These are phyloP conservation scores for Nepenthes mirabilis DNA, from an alignment of 148 eudicot species.

Conservation along the genomic window DNA sequence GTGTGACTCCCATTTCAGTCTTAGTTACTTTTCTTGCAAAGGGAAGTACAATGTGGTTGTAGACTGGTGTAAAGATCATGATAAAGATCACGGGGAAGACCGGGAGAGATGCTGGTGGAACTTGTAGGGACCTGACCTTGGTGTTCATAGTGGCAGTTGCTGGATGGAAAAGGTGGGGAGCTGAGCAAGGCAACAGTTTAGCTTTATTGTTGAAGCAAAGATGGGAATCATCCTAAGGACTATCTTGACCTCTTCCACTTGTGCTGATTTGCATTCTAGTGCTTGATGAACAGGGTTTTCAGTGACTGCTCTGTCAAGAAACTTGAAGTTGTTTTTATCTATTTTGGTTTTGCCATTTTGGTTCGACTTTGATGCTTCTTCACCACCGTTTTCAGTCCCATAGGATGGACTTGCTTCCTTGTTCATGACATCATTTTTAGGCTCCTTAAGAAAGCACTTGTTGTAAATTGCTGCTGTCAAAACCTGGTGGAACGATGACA, in stretches of 20 bases:
- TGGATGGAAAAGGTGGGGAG: constrained; percentile 90
- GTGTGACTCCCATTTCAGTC: constrained; percentile 23
- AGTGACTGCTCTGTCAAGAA: constrained; percentile 39
- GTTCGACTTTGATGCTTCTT: no score
- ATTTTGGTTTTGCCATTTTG: no score
- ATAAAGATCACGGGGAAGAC: constrained; percentile 71
- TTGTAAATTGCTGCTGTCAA: constrained; percentile 40
- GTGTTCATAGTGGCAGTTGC: constrained; percentile 90
- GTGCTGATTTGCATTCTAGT: constrained; percentile 31
- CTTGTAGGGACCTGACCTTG: constrained; percentile 35
- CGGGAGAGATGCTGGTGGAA: constrained; percentile 90
- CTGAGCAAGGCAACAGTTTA: constrained; percentile 88
- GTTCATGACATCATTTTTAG: constrained; percentile 23
- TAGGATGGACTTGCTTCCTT: constrained; percentile 16
- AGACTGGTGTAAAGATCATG: constrained; percentile 55
- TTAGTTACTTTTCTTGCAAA: constrained; percentile 7
- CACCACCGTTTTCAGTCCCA: not conserved
- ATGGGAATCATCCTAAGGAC: constrained; percentile 35
- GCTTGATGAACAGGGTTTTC: constrained; percentile 10
- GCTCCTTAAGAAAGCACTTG: constrained; percentile 19
- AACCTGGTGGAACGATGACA: constrained; percentile 28
- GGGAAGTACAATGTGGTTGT: constrained; percentile 13
- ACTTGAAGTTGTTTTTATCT: constrained; percentile 2
- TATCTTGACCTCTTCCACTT: constrained; percentile 60
- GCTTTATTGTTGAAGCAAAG: constrained; percentile 70